Evolutionary conservation across 148 eudicot genomes (phyloP), one percentile per base, ranked within the genome.

Genomic region (Simmondsia chinensis): DNA sequence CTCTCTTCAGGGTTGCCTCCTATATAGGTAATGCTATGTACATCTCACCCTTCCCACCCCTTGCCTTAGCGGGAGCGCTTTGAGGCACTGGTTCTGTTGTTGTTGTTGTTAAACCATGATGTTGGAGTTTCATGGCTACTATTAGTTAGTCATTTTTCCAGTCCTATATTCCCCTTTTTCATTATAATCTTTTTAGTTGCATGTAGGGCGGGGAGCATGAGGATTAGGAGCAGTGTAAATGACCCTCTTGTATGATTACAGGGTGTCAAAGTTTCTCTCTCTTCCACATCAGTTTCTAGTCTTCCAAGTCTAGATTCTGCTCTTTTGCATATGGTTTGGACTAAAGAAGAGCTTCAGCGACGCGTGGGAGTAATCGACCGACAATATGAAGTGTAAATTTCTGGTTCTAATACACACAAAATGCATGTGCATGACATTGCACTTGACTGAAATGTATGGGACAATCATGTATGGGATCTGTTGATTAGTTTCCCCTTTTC

Each of bases 241-340:
- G 28, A 20, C 20, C 37, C 5, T 7, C 20, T 47, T 20, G 19
- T 45, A 22, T 41, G 12, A 19, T 64, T 63, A 19, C 72, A 85
- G 97, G 97, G 97, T 45, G 79, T 84, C 33, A 89, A 89, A 63
- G 54, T 89, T 11, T 81, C 93, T 55, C 80, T 76, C 55, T 64
- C 78, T 5, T 57, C 72, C 23, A 68, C 61, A 28, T 59, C 77
- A 17, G 70, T 63, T 62, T 64, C 83, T 17, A 46, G 63, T 57
- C 32, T 52, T 47, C 56, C 78, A 37, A 65, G 63, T 59, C 20
- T 70, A 39, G 97, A 89, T 68, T 64, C 54, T 44, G 79, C 64
- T 68, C 68, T 68, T 49, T 44, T 89, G 64, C 85, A 81, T 56
- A 63, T 84, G 65, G 48, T 65, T 57, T 82, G 80, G 77, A 89